A percentile compares a stretch with the other conserved stretches of the same genome.
Conservation (phyloP, 1,139 yeast species). For the Taphrina populina region DNA sequence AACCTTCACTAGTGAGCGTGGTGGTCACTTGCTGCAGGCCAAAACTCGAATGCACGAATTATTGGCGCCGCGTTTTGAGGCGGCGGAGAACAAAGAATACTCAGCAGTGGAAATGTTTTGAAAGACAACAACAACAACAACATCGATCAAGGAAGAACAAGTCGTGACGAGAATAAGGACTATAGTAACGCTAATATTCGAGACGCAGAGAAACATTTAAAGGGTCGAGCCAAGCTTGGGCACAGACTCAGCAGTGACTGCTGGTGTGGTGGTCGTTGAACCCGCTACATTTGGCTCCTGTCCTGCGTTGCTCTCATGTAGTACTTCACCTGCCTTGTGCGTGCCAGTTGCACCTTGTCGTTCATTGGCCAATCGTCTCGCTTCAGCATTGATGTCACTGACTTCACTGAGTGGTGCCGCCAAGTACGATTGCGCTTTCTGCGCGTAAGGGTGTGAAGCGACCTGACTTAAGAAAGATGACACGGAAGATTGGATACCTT, state of each 20-base stretch:
- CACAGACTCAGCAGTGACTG: constrained; percentile 22
- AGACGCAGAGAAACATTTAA: not conserved
- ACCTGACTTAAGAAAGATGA: constrained; percentile 55
- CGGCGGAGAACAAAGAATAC: no score
- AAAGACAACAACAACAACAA: no score
- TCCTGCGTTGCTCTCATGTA: constrained; percentile 19
- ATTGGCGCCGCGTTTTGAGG: no score
- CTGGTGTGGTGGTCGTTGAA: constrained; percentile 2
- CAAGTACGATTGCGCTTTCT: constrained; percentile 55
- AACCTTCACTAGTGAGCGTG: no score
- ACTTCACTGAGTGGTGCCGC: constrained; percentile 17
- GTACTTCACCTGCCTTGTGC: constrained; percentile 20
- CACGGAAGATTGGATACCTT: constrained; percentile 45
- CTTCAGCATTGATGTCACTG: constrained; percentile 66
- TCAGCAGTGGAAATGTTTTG: no score
- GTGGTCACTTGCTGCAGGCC: no score
- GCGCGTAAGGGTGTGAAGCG: constrained; percentile 50
- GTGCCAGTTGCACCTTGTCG: constrained; percentile 46
- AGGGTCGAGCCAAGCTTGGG: constrained; percentile 29
- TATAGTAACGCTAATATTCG: no score
- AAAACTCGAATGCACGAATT: no score
- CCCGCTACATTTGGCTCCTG: constrained; percentile 1
- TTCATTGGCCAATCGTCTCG: constrained; percentile 64
- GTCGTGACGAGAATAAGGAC: no score
- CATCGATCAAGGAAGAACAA: no score